These are phyloP conservation scores for Nannochloropsis granulata DNA, from an alignment of 108 stramenopile species.

Conservation along the genomic window DNA sequence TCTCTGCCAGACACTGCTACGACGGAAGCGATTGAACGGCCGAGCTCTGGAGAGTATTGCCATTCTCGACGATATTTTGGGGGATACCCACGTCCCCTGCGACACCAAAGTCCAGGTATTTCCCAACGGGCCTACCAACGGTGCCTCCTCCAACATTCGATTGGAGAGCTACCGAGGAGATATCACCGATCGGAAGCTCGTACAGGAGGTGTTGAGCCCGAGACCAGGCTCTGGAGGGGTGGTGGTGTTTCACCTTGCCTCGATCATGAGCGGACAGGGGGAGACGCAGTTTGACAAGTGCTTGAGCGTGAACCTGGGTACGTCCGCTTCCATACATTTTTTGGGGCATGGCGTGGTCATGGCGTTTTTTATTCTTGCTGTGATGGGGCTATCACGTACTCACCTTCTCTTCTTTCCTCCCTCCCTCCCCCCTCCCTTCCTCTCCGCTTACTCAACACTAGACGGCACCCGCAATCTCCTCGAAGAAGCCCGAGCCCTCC, in stretches of 20 bases:
- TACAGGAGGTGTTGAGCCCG: neutral
- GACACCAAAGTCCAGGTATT: neutral
- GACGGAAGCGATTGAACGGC: neutral
- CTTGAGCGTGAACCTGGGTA: conserved; percentile 6
- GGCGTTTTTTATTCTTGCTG: neutral
- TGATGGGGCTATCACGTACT: neutral
- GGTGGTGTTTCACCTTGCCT: conserved; percentile 19
- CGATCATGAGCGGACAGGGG: conserved; percentile 24
- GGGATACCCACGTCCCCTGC: neutral
- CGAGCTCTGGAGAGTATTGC: neutral
- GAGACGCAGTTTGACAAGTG: conserved; percentile 10
- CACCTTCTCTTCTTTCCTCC: neutral
- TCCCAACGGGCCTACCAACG: neutral
- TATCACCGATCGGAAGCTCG: neutral
- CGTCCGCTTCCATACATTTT: neutral
- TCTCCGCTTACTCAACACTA: neutral
- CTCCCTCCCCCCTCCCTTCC: neutral
- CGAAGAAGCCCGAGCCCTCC: conserved; percentile 4
- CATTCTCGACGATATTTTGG: neutral
- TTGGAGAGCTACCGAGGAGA: neutral
- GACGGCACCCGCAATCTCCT: neutral
- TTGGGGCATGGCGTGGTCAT: neutral
- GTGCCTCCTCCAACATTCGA: neutral
- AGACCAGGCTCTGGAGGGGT: neutral
- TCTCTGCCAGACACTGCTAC: neutral